Conservation (phyloP, 176 grass and related monocot species). For the Rhynchospora breviuscula region DNA sequence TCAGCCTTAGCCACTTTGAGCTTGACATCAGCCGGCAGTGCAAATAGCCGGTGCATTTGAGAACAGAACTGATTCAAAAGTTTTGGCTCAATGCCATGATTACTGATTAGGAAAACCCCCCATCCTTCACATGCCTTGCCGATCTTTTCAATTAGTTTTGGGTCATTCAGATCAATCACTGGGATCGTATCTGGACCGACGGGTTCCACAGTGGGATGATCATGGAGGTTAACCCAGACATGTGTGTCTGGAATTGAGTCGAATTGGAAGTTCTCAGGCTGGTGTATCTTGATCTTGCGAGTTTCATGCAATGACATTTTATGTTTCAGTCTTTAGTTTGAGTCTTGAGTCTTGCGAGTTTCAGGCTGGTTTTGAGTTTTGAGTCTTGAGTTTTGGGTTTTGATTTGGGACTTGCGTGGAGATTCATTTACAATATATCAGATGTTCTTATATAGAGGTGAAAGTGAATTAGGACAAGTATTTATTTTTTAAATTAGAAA, state of each 20-base stretch:
- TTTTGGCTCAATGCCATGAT: slow-evolving; percentile 24
- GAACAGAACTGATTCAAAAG: slow-evolving; percentile 12
- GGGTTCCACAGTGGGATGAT: slow-evolving; percentile 18
- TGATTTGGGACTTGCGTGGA: too few relatives aligned
- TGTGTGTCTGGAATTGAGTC: slow-evolving; percentile 39
- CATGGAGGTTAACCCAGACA: slow-evolving; percentile 25
- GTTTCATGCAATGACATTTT: background rate
- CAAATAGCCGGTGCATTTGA: slow-evolving; percentile 40
- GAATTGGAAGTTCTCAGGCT: background rate
- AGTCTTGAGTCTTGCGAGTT: background rate
- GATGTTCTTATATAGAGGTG: too few relatives aligned
- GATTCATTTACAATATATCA: too few relatives aligned
- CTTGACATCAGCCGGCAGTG: slow-evolving; percentile 31
- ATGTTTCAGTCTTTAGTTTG: too few relatives aligned
- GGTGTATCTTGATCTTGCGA: background rate
- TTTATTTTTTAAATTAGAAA: too few relatives aligned
- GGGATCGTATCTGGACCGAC: slow-evolving; percentile 21
- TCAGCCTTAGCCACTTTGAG: slow-evolving; percentile 16
- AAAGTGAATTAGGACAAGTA: too few relatives aligned
- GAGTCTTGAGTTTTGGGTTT: background rate
- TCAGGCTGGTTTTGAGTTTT: too few relatives aligned
- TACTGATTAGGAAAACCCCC: slow-evolving; percentile 47
- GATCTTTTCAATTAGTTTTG: background rate
- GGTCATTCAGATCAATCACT: slow-evolving; percentile 39
- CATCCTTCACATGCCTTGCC: slow-evolving; percentile 43